Conservation (phyloP, 2,329 filamentous ascomycete species). For the Fusarium vanettenii region DNA sequence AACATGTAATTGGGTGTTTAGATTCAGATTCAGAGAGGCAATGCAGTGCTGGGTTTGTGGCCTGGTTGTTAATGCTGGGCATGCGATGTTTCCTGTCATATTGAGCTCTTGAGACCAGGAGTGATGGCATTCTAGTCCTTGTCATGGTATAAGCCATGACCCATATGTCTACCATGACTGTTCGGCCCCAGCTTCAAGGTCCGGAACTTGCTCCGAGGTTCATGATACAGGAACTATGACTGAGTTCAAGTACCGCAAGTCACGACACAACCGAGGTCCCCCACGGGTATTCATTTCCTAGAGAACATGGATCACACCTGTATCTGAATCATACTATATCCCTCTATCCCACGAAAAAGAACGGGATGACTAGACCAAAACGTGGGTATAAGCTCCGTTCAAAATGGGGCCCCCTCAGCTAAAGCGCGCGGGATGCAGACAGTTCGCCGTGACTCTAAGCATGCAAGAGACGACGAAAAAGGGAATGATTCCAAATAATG, state of each 20-base stretch:
- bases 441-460: not conserved
- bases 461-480: not conserved
- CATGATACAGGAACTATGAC: not conserved
- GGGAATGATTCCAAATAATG: constrained; percentile 1
- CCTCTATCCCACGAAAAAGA: not conserved
- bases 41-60: constrained; percentile 9
- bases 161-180: not conserved
- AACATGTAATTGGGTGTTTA: constrained; percentile 35
- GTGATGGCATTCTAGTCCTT: not conserved
- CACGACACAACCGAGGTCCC: not conserved
- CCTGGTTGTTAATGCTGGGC: not conserved
- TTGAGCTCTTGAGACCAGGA: not conserved
- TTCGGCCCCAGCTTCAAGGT: not conserved
- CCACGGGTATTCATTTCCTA: not conserved
- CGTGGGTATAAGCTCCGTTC: not conserved
- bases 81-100: not conserved
- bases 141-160: not conserved
- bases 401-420: not conserved
- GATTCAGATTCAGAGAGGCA: constrained; percentile 15
- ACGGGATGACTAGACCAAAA: not conserved
- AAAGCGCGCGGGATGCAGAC: not conserved
- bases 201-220: not conserved
- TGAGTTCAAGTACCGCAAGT: not conserved
- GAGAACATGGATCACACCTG: not conserved
- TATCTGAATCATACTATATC: not conserved